Evolutionary conservation across 2,329 filamentous ascomycete genomes (phyloP).

Genomic region (Colletotrichum godetiae): DNA sequence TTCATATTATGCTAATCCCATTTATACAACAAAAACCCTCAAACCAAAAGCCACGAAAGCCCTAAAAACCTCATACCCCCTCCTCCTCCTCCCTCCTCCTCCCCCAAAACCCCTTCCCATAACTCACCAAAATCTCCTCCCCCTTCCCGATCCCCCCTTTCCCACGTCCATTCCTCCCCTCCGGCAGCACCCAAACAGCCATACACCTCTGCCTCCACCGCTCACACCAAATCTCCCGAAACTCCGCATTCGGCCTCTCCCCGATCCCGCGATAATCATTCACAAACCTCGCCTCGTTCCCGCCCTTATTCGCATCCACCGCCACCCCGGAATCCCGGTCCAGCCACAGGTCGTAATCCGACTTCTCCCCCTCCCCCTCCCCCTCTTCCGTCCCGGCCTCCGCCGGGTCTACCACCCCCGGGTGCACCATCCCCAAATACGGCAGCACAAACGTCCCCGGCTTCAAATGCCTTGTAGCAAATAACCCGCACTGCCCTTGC

Average conservation of each 20-base stretch:
- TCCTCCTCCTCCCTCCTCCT: neutral
- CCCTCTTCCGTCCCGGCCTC: neutral
- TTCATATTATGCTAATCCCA: too few species aligned
- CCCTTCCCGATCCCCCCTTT: constrained; percentile 64
- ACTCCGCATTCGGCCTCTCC: constrained; percentile 67
- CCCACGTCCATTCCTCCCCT: constrained; percentile 49
- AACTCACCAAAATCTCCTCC: constrained; percentile 74
- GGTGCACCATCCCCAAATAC: constrained; percentile 71
- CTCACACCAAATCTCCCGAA: constrained; percentile 67
- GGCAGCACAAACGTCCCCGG: constrained; percentile 69
- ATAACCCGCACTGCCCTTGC: constrained; percentile 68
- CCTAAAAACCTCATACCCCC: neutral
- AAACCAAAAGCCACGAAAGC: neutral
- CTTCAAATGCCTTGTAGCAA: constrained; percentile 64
- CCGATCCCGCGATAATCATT: constrained; percentile 74
- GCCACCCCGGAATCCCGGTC: constrained; percentile 67
- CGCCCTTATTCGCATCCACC: constrained; percentile 67
- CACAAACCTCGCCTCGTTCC: constrained; percentile 74
- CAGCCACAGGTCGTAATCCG: constrained; percentile 74
- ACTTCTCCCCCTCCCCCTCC: constrained; percentile 39
- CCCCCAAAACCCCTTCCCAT: constrained; percentile 76
- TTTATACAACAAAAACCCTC: too few species aligned
- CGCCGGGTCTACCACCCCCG: constrained; percentile 40
- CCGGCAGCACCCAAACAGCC: constrained; percentile 66
- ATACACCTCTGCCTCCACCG: constrained; percentile 64